Percentiles rank a stretch among this genome's conserved stretches.
phyloP scores from a whole-genome alignment of 202 grass and related monocot species.

The Zoysia matrella region DNA sequence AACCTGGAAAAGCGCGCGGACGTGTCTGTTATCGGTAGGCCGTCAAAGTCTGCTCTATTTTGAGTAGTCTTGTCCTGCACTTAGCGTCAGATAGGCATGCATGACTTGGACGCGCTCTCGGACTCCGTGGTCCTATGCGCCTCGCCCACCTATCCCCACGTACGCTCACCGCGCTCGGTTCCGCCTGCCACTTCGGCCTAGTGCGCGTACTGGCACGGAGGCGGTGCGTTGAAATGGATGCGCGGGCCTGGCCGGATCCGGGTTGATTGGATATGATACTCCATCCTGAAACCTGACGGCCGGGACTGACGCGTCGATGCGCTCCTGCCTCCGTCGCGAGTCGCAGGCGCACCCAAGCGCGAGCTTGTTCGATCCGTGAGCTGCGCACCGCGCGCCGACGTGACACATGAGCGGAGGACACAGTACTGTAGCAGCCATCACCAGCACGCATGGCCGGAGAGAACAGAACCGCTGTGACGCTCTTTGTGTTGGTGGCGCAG shows the following conservation, averaged over 20 bases:
- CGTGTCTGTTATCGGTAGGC: slow-evolving; percentile 71
- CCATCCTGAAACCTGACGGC: background rate
- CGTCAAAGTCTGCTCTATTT: slow-evolving; percentile 48
- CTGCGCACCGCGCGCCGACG: background rate
- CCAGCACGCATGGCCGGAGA: too few species aligned
- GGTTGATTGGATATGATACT: slow-evolving; percentile 42
- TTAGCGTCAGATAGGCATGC: slow-evolving; percentile 33
- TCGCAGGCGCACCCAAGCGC: background rate
- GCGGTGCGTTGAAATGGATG: slow-evolving; percentile 39
- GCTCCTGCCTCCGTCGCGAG: background rate
- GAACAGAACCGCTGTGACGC: background rate
- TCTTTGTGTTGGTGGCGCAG: slow-evolving; percentile 16
- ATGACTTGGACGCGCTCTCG: slow-evolving; percentile 21
- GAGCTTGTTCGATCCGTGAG: slow-evolving; percentile 35
- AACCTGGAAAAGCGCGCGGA: slow-evolving; percentile 42
- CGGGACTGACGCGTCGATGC: slow-evolving; percentile 38
- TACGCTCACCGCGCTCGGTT: too few species aligned
- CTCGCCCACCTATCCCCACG: background rate
- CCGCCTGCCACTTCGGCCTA: background rate
- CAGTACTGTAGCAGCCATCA: too few species aligned
- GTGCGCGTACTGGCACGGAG: background rate
- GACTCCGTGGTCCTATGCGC: background rate
- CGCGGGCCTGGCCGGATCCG: slow-evolving; percentile 36
- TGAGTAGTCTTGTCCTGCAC: slow-evolving; percentile 75
- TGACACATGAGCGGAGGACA: too few species aligned